Percentiles rank a stretch among this genome's conserved stretches.
Conservation (phyloP, 1,139 yeast genomes). For the Protomyces pachydermus region DNA sequence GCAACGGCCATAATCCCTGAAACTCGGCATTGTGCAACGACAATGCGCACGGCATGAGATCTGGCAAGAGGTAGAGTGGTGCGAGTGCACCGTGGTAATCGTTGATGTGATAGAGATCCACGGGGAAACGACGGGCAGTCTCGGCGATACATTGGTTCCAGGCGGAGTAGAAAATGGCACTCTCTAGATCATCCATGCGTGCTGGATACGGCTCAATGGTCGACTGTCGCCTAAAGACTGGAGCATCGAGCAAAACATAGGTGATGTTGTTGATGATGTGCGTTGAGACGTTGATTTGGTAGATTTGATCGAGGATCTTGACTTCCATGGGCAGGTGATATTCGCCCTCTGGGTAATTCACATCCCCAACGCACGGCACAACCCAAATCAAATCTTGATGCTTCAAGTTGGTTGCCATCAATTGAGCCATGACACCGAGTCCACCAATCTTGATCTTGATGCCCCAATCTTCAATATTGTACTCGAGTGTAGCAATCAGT, state of each 20-base stretch:
- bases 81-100: conserved; percentile 31
- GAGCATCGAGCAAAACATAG: conserved; percentile 29
- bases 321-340: conserved; percentile 28
- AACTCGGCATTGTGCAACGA: conserved; percentile 30
- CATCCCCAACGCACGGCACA: conserved; percentile 29
- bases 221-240: conserved; percentile 28
- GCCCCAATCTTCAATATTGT: conserved; percentile 30
- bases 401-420: conserved; percentile 28
- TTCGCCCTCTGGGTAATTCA: conserved; percentile 28
- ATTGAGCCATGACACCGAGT: conserved; percentile 30
- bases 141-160: conserved; percentile 31
- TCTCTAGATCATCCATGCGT: conserved; percentile 30
- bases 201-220: conserved; percentile 29
- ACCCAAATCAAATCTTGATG: conserved; percentile 31
- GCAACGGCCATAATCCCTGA: conserved; percentile 31
- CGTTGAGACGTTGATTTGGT: conserved; percentile 26
- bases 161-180: conserved; percentile 30
- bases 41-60: conserved; percentile 27
- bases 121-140: conserved; percentile 27
- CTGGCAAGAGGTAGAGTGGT: conserved; percentile 28
- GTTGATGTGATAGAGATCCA: conserved; percentile 30
- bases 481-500: conserved; percentile 29
- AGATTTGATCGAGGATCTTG: conserved; percentile 29
- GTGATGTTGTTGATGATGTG: conserved; percentile 28
- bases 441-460: conserved; percentile 30